These are phyloP conservation scores for Xylaria multiplex DNA, from an alignment of 2,329 filamentous ascomycete species.

Conservation along the genomic window DNA sequence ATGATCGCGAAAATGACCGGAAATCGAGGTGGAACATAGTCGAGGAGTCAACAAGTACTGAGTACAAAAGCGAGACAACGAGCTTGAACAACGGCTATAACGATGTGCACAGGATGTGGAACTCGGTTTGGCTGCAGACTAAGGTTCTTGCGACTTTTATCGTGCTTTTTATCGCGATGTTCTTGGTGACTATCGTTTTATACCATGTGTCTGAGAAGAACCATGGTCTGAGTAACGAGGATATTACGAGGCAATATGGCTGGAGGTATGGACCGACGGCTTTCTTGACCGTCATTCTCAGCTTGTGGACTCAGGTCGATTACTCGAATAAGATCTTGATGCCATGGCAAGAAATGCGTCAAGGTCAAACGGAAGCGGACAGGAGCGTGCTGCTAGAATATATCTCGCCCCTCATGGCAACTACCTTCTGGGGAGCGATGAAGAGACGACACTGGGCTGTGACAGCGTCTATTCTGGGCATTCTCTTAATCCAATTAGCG, in stretches of 20 bases:
- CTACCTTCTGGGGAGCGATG: constrained; percentile 17
- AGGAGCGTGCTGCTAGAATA: constrained; percentile 32
- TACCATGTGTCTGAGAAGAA: constrained; percentile 26
- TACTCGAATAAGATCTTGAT: constrained; percentile 30
- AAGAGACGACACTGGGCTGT: constrained; percentile 29
- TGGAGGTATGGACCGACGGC: constrained; percentile 37
- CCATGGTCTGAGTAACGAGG: constrained; percentile 20
- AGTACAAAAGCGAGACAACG: constrained; percentile 17
- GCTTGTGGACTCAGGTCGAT: constrained; percentile 34
- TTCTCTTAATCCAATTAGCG: constrained; percentile 31
- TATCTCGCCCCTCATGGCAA: constrained; percentile 21
- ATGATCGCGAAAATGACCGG: background rate
- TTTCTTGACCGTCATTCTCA: constrained; percentile 31
- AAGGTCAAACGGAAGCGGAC: constrained; percentile 18
- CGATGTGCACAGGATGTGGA: constrained; percentile 25
- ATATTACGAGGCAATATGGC: constrained; percentile 26
- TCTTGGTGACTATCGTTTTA: constrained; percentile 28
- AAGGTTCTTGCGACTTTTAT: constrained; percentile 29
- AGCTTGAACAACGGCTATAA: background rate
- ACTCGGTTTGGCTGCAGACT: constrained; percentile 30
- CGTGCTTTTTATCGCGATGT: constrained; percentile 26
- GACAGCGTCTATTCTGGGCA: constrained; percentile 23
- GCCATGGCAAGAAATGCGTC: constrained; percentile 34
- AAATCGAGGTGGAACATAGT: background rate
- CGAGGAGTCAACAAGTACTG: constrained; percentile 11